These are phyloP conservation scores for Trichoderma hamatum DNA, from an alignment of 2,329 filamentous ascomycete genomes.

Conservation along the genomic window DNA sequence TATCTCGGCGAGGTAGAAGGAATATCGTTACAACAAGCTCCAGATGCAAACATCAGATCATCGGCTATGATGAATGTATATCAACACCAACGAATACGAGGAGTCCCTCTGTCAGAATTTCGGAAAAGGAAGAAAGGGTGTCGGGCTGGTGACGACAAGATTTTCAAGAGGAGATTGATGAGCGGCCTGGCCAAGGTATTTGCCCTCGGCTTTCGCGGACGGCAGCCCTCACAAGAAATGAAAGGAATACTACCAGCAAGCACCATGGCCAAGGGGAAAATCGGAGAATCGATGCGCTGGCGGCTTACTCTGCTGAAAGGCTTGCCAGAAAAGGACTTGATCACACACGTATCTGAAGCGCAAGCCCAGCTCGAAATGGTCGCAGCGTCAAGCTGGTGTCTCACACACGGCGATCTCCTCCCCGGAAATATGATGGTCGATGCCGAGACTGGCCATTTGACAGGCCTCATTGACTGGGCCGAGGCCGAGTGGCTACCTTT, in stretches of 20 bases:
- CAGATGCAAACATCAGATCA: not conserved
- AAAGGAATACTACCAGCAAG: not conserved
- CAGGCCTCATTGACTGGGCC: slow-evolving; percentile 65
- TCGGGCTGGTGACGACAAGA: not conserved
- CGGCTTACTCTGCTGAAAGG: slow-evolving; percentile 44
- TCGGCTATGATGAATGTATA: slow-evolving; percentile 42
- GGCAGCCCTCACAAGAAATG: not conserved
- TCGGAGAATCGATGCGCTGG: slow-evolving; percentile 47
- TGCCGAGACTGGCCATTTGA: slow-evolving; percentile 46
- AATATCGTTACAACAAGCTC: not conserved
- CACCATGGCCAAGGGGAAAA: slow-evolving; percentile 32
- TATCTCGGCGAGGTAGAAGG: slow-evolving; percentile 42
- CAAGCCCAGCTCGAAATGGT: slow-evolving; percentile 37
- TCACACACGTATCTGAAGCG: slow-evolving; percentile 35
- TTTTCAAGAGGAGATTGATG: slow-evolving; percentile 42
- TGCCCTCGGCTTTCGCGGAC: slow-evolving; percentile 41
- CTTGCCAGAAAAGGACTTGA: slow-evolving; percentile 38
- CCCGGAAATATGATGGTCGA: slow-evolving; percentile 60
- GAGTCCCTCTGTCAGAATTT: slow-evolving; percentile 42
- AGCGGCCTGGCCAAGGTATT: slow-evolving; percentile 48
- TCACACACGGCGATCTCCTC: slow-evolving; percentile 65
- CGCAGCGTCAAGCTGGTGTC: slow-evolving; percentile 53
- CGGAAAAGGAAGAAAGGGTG: not conserved
- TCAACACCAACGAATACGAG: slow-evolving; percentile 46
- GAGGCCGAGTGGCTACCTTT: slow-evolving; percentile 65